A percentile compares a stretch with the other conserved stretches of the same genome.
phyloP scores from a whole-genome alignment of 2,329 filamentous ascomycete genomes.

The Fusarium tuaranense region DNA sequence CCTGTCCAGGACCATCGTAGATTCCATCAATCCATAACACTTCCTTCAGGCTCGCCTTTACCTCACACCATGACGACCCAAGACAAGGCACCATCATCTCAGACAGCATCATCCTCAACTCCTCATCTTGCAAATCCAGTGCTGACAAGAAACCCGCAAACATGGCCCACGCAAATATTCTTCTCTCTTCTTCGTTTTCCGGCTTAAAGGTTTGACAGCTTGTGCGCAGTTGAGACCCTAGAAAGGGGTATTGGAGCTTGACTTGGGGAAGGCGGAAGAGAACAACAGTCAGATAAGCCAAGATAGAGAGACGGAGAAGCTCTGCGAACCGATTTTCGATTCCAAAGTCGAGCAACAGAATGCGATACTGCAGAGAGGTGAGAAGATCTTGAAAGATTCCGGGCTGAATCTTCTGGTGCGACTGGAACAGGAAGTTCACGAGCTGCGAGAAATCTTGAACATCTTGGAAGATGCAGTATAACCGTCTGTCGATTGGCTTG shows the following conservation, averaged over 20 bases:
- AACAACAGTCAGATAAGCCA: not conserved
- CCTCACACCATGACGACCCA: not conserved
- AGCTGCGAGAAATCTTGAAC: not conserved
- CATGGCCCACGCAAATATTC: not conserved
- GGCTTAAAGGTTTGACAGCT: not conserved
- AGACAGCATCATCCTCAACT: not conserved
- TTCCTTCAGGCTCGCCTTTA: not conserved
- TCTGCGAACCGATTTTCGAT: not conserved
- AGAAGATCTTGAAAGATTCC: not conserved
- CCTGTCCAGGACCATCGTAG: not conserved
- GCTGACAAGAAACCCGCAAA: not conserved
- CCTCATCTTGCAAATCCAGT: not conserved
- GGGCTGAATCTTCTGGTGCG: not conserved
- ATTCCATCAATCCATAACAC: conserved; percentile 1
- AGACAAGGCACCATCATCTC: not conserved
- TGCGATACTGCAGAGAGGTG: not conserved
- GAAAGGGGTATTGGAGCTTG: not conserved
- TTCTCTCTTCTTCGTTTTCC: not conserved
- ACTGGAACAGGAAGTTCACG: not conserved
- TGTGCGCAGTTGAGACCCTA: not conserved
- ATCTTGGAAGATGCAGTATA: not conserved
- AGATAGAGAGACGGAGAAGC: not conserved
- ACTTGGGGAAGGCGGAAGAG: not conserved
- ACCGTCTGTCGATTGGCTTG: not conserved
- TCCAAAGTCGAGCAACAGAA: not conserved